A percentile compares a stretch with the other conserved stretches of the same genome.
Conservation (phyloP, 768 basidiomycete species). For the Leccinellum albellum region DNA sequence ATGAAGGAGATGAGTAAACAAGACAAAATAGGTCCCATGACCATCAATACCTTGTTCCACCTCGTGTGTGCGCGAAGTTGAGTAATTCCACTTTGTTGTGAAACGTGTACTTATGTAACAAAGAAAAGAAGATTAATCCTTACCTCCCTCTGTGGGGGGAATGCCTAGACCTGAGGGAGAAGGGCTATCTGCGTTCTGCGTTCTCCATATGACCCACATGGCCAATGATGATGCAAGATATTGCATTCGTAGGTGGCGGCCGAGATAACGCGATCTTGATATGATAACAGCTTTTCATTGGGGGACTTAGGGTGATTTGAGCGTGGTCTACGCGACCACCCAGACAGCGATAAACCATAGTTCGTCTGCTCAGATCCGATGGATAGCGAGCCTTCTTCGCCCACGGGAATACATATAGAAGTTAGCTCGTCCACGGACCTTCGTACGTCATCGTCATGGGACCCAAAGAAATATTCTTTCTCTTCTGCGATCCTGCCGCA, state of each 20-base stretch:
- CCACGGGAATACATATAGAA: neutral
- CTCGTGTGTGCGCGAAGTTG: neutral
- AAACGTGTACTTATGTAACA: neutral
- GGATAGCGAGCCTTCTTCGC: neutral
- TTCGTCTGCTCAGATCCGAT: neutral
- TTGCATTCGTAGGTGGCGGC: neutral
- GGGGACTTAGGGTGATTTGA: neutral
- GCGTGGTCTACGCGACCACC: neutral
- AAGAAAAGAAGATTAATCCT: neutral
- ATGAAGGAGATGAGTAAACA: neutral
- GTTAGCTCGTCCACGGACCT: neutral
- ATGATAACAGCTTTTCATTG: neutral
- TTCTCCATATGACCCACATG: constrained; percentile 13
- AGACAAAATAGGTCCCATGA: neutral
- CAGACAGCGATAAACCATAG: neutral
- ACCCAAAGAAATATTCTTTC: neutral
- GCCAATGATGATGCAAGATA: neutral
- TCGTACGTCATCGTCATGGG: neutral
- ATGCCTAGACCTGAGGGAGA: neutral
- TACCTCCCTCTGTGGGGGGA: neutral
- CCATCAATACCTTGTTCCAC: neutral
- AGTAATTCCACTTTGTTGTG: neutral
- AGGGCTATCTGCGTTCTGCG: neutral
- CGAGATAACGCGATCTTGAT: constrained; percentile 2
- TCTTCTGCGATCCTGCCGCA: neutral